phyloP scores from a whole-genome alignment of 2,329 filamentous ascomycete species.

The Rachicladosporium sp. region DNA sequence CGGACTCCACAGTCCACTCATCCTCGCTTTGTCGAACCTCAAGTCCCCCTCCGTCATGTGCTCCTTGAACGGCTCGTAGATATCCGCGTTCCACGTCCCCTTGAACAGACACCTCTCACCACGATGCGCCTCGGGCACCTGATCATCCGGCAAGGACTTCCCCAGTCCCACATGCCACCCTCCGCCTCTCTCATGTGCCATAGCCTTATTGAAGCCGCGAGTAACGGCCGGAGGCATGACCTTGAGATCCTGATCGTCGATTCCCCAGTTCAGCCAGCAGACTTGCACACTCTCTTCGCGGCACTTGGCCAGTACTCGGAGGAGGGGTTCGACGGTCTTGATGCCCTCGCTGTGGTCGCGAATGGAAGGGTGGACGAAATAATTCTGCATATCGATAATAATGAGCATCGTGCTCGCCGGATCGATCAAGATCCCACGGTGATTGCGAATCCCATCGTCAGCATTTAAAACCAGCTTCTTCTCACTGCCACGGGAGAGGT shows the following conservation, averaged over 20 bases:
- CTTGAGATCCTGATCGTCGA: constrained; percentile 26
- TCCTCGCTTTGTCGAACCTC: constrained; percentile 32
- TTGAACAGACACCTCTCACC: constrained; percentile 29
- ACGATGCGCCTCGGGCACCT: constrained; percentile 14
- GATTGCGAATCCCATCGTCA: constrained; percentile 28
- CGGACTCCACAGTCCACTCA: constrained; percentile 31
- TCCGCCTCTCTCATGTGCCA: constrained; percentile 21
- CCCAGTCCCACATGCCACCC: constrained; percentile 32
- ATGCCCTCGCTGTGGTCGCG: constrained; percentile 20
- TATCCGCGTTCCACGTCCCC: constrained; percentile 31
- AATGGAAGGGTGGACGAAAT: constrained; percentile 26
- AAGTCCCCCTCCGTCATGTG: constrained; percentile 27
- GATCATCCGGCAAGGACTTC: constrained; percentile 23
- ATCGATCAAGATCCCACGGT: constrained; percentile 30
- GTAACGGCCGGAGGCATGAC: constrained; percentile 31
- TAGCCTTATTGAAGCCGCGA: constrained; percentile 26
- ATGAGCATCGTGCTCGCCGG: constrained; percentile 27
- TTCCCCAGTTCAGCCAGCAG: constrained; percentile 32
- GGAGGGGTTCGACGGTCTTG: constrained; percentile 24
- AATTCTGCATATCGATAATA: constrained; percentile 34
- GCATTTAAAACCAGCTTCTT: constrained; percentile 28
- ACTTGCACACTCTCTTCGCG: constrained; percentile 29
- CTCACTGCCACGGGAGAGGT: constrained; percentile 26
- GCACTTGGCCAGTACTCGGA: constrained; percentile 29
- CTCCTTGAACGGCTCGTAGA: constrained; percentile 29